Base-by-base conservation (phyloP, 306 rosid species). In the Nissolia schottii region DNA sequence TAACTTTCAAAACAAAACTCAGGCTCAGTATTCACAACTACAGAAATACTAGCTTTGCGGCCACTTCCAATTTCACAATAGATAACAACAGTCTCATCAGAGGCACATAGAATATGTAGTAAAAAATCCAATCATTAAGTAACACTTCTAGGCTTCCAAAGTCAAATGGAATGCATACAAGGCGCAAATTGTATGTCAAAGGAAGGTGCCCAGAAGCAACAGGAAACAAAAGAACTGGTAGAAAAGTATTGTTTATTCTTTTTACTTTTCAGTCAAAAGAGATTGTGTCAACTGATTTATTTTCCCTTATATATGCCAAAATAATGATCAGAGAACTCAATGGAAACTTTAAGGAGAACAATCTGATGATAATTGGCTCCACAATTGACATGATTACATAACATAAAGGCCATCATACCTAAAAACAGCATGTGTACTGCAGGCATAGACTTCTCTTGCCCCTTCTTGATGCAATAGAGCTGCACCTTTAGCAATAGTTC, bases 371-470 rank as follows among this genome's bases (percentile, higher is more conserved):
- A 23, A 19, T 15, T 64, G 22, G 50, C 56, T 41, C n/a, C 16
- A 9, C 14, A 71, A 27, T 8, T 66, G 65, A 63, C 41, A 23
- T 11, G 69, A 46, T 11, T 54, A 27, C 32, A 18, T 35, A 53
- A 67, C 32, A 28, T 18, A 40, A 61, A 60, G 64, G 24, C 15
- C 67, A 53, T 59, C 67, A 68, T 87, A 92, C 98, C 98, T 92
- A 75, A 92, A 92, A 51, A 92, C 98, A 64, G 98, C 98, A 85
- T 92, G 98, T 9, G 98, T 92, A 75, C 83, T 81, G 82, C 96
- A 92, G 13, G 98, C 98, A 86, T 92, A 92, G 74, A 92, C 98
- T 86, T 92, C 98, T 83, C 96, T 85, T 45, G 96, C 98, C 59
- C 98, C 98, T 79, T 85, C 98, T 82, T 92, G 98, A 81, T 92